These are phyloP conservation scores for Coniella lustricola DNA, from an alignment of 2,329 filamentous ascomycete species.

Conservation along the genomic window DNA sequence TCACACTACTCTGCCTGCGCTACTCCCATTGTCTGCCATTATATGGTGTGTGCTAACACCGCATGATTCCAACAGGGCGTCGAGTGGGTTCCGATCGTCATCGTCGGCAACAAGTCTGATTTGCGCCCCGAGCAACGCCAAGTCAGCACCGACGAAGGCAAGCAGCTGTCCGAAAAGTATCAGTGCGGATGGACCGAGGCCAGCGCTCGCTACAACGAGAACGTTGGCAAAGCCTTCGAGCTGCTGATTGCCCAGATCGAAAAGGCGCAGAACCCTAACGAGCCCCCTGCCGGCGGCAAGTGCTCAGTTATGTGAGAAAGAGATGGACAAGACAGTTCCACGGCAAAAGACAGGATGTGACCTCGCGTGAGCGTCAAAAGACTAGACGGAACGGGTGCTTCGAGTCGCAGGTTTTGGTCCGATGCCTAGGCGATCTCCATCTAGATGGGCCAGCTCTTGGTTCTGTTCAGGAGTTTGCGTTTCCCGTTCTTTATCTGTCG, in stretches of 20 bases:
- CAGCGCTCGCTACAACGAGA: constrained; percentile 88
- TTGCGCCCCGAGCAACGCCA: constrained; percentile 88
- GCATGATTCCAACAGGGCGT: constrained; percentile 57
- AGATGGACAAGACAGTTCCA: neutral
- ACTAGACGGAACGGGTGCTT: neutral
- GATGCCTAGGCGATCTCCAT: neutral
- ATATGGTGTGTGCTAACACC: neutral
- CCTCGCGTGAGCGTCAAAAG: neutral
- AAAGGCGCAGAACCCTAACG: constrained; percentile 83
- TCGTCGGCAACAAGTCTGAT: constrained; percentile 97
- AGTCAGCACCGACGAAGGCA: constrained; percentile 78
- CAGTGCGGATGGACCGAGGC: constrained; percentile 93
- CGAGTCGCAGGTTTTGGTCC: neutral
- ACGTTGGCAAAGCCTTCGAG: constrained; percentile 88
- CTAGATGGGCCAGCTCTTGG: neutral
- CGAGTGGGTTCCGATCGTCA: constrained; percentile 84
- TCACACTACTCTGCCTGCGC: neutral
- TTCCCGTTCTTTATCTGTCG: neutral
- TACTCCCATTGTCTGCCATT: neutral
- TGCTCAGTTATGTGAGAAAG: constrained; percentile 72
- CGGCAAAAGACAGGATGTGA: neutral
- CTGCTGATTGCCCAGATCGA: constrained; percentile 92
- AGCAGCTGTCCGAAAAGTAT: constrained; percentile 76
- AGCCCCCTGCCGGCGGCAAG: constrained; percentile 73
- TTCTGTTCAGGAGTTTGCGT: neutral